Percentiles rank a stretch among this genome's conserved stretches.
These are phyloP conservation scores for Backusella sp. DNA, from an alignment of 192 early-diverging fungal species.

Conservation along the genomic window DNA sequence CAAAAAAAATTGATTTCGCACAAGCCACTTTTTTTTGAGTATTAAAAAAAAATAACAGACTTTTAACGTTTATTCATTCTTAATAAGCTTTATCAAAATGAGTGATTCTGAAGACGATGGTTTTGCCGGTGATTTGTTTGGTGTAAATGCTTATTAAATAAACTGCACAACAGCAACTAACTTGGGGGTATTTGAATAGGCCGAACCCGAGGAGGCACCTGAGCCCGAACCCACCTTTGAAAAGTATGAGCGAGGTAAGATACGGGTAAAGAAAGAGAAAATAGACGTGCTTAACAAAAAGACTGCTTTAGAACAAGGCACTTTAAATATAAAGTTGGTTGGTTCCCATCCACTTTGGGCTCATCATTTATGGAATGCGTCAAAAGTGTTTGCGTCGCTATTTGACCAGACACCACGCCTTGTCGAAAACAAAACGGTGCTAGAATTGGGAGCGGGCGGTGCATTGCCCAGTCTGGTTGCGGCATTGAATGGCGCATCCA, in stretches of 20 bases:
- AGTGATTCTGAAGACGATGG: conserved; percentile 27
- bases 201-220: conserved; percentile 35
- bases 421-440: conserved; percentile 56
- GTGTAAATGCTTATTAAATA: conserved; percentile 16
- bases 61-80: background rate
- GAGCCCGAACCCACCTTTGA: conserved; percentile 56
- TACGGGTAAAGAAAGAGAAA: background rate
- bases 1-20: background rate
- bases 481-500: conserved; percentile 68
- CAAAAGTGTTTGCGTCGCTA: conserved; percentile 74
- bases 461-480: conserved; percentile 76
- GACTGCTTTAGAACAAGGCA: conserved; percentile 13
- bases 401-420: conserved; percentile 70
- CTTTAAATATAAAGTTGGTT: conserved; percentile 58
- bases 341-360: conserved; percentile 83
- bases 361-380: conserved; percentile 91
- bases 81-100: background rate
- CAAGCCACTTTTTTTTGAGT: background rate
- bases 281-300: background rate
- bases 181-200: background rate
- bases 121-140: conserved; percentile 37
- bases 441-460: conserved; percentile 87
- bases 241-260: conserved; percentile 44
- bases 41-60: background rate
- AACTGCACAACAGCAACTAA: background rate